Evolutionary conservation across 768 basidiomycete genomes (phyloP), one percentile per base, ranked within the genome.

Genomic region (Kwoniella sp.): DNA sequence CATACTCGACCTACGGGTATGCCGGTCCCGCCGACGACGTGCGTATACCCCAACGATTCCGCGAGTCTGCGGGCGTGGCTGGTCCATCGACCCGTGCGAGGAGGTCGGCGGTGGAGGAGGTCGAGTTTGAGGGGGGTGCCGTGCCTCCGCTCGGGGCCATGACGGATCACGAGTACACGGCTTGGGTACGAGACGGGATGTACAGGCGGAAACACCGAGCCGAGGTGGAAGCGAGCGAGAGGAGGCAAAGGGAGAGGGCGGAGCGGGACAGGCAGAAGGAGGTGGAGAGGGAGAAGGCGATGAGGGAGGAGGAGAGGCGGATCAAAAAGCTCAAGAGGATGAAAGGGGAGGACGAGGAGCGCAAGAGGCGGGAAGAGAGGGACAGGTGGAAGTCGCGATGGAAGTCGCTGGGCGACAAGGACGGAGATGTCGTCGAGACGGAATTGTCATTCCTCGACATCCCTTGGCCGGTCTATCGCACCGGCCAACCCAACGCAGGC

Each of bases 121-220:
- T 75, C 72, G 68, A 78, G 74, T 62, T 81, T 2, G 76, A 33
- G 71, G 65, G 28, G 41, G 68, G 56, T 45, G 37, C 44, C 2
- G 63, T 65, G 3, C 61, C 59, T 12, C 60, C 64, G 15, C 62
- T 73, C 5, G 73, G 82, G 53, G 77, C 78, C 41, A 85, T 92
- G 85, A 84, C 85, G 54, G 89, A 91, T 7, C 86, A 91, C 60
- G 84, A 88, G 54, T 93, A 93, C 60, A 82, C 85, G 1, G 87
- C 89, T 62, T 92, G 87, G 86, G 76, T 93, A 44, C 77, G 90
- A 57, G 74, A 79, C 22, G 88, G 88, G 40, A 92, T 95, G 87
- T 90, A 87, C 78, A 81, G 82, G 82, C 50, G 56, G 3, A 64
- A 64, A 44, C 63, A 73, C 45, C 56, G 52, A 31, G 59, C 50